Base-by-base conservation (phyloP, 805 yeast genomes). In the Maudiozyma serrabonitensis region DNA sequence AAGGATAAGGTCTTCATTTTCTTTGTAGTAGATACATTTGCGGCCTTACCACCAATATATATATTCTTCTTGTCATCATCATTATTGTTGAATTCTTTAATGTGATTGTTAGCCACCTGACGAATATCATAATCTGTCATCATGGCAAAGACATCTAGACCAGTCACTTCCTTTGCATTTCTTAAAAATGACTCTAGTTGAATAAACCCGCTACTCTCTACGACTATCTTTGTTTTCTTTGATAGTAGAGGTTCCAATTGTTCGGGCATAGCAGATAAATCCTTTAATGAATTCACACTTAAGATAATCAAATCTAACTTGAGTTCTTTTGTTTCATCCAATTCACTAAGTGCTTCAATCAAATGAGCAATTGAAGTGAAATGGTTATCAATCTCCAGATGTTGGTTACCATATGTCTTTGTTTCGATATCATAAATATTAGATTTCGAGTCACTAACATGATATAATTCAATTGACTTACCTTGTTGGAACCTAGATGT, bases 181-280 rank as follows among this genome's bases (percentile, higher is more conserved):
- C 67, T 69, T 38, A 82, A 72, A 57, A 82, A 82, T 4, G 84
- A 80, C 60, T 84, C 90, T 46, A 84, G 61, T 59, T 81, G 80
- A 48, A 84, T 76, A 59, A 76, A 82, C 3, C 87, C 84, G 0
- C 87, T 76, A 46, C 81, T 75, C 66, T 84, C 91, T 34, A 84
- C 69, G 18, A 84, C 65, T 5, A 84, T 65, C 26, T 78, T 67
- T 21, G 87, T 73, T 21, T 59, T 72, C 52, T 61, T 61, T 46
- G 62, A 62, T 23, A 76, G 48, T 15, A 72, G 49, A 1, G 69
- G 58, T 4, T 66, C 53, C 21, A 78, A 52, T 37, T 65, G 61
- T 2, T 64, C 46, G 25, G 75, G 68, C 7, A 71, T 32, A 2
- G 69, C 56, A 6, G 79, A 68, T 19, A 78, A 61, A 48, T 75